Percentiles rank a stretch among this genome's conserved stretches.
Conservation (phyloP, 2,329 filamentous ascomycete genomes). For the Epichloe scottii region DNA sequence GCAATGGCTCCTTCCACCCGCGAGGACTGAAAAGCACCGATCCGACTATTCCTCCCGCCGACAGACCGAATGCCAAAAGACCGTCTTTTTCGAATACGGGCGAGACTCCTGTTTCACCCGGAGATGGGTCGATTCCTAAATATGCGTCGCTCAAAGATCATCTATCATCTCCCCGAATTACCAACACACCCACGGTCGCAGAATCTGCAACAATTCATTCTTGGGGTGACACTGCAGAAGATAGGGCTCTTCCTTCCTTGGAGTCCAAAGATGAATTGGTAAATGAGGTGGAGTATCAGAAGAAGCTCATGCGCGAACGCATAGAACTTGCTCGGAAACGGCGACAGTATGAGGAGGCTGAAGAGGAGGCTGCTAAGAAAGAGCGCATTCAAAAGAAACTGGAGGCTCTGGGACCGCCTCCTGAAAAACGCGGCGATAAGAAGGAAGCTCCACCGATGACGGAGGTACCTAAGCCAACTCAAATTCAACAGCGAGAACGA, state of each 20-base stretch:
- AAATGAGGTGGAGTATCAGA: slow-evolving; percentile 50
- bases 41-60: slow-evolving; percentile 25
- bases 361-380: slow-evolving; percentile 58
- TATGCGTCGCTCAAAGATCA: slow-evolving; percentile 16
- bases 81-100: slow-evolving; percentile 36
- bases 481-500: slow-evolving; percentile 23
- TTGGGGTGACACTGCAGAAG: slow-evolving; percentile 14
- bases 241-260: slow-evolving; percentile 20
- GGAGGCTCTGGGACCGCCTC: slow-evolving; percentile 53
- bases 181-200: slow-evolving; percentile 31
- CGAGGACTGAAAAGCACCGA: slow-evolving; percentile 37
- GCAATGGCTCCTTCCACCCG: slow-evolving; percentile 58
- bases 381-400: slow-evolving; percentile 63
- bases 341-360: slow-evolving; percentile 53
- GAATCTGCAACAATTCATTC: slow-evolving; percentile 28
- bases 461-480: slow-evolving; percentile 24
- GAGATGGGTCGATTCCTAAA: slow-evolving; percentile 4
- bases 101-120: slow-evolving; percentile 38
- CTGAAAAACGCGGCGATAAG: slow-evolving; percentile 46
- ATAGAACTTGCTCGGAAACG: slow-evolving; percentile 58
- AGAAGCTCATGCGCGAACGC: slow-evolving; percentile 60
- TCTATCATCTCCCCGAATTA: slow-evolving; percentile 14
- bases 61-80: slow-evolving; percentile 31
- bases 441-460: slow-evolving; percentile 31
- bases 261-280: slow-evolving; percentile 24